A percentile compares a stretch with the other conserved stretches of the same genome.
phyloP scores from a whole-genome alignment of 2,329 filamentous ascomycete genomes.

The Colletotrichum tropicale region DNA sequence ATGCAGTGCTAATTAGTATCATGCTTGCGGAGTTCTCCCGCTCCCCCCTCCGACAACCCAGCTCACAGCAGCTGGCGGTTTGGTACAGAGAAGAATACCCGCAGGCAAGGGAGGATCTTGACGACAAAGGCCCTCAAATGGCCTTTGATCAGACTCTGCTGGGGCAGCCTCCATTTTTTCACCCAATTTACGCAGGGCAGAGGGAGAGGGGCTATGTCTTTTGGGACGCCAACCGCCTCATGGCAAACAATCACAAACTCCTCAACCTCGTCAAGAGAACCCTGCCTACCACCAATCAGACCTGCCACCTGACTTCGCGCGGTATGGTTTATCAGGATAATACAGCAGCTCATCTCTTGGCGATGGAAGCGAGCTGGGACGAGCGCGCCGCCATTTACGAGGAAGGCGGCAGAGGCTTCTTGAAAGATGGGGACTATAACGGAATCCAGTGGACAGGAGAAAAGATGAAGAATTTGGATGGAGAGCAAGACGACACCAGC shows the following conservation, averaged over 20 bases:
- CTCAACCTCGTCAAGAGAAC: neutral
- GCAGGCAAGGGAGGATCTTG: neutral
- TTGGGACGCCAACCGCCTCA: neutral
- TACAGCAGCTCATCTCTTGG: neutral
- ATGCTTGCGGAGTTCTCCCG: neutral
- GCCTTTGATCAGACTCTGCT: neutral
- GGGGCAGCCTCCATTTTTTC: neutral
- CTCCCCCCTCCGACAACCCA: neutral
- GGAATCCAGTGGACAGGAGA: neutral
- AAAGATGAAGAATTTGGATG: neutral
- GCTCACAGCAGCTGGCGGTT: neutral
- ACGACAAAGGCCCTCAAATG: neutral
- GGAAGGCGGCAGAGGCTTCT: neutral
- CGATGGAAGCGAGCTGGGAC: neutral
- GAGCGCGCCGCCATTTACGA: neutral
- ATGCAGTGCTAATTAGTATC: neutral
- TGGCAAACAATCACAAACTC: neutral
- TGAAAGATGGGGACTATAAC: neutral
- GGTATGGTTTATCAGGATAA: neutral
- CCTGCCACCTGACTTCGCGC: rapidly evolving
- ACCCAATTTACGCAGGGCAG: neutral
- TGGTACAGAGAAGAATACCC: neutral
- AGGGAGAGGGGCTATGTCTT: neutral
- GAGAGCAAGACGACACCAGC: neutral
- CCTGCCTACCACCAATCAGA: neutral